Evolutionary conservation across 495 filamentous ascomycete genomes (phyloP).

Genomic region (Penicillium psychrofluorescens): DNA sequence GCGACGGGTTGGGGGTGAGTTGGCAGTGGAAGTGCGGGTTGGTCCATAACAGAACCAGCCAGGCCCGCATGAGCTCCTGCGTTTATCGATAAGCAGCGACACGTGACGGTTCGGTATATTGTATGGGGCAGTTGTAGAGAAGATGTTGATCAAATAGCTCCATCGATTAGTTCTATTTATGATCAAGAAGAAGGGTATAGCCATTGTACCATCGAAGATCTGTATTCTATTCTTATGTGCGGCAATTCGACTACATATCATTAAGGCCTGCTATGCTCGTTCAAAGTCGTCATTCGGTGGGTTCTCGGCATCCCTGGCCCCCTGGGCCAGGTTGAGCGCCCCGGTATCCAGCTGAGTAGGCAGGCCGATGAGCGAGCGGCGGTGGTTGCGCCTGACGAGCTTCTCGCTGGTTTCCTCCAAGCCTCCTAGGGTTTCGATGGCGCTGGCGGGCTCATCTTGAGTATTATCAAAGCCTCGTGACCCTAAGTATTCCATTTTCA

Average conservation of each 20-base stretch:
- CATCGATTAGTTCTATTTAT: too few relatives aligned
- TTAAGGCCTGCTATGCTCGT: constrained; percentile 30
- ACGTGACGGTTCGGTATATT: too few relatives aligned
- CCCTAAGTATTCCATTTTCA: constrained; percentile 46
- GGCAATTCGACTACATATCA: constrained; percentile 8
- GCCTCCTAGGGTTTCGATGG: constrained; percentile 24
- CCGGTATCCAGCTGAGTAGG: constrained; percentile 29
- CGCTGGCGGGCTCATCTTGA: constrained; percentile 23
- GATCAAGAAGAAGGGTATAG: too few relatives aligned
- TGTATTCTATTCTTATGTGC: constrained; percentile 19
- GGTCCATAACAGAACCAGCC: too few relatives aligned
- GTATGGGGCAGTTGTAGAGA: too few relatives aligned
- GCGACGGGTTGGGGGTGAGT: background rate
- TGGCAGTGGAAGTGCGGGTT: too few relatives aligned
- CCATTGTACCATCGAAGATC: background rate
- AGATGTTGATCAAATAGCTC: too few relatives aligned
- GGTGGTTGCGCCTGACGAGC: constrained; percentile 34
- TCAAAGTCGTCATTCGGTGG: constrained; percentile 45
- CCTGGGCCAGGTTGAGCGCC: constrained; percentile 20
- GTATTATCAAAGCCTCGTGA: constrained; percentile 24
- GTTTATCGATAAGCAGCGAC: too few relatives aligned
- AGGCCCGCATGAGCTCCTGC: too few relatives aligned
- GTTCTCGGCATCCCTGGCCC: constrained; percentile 20
- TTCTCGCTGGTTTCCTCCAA: constrained; percentile 56
- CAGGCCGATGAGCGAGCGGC: constrained; percentile 31